phyloP scores from a whole-genome alignment of 2,329 filamentous ascomycete genomes.

The Stemphylium lycopersici region DNA sequence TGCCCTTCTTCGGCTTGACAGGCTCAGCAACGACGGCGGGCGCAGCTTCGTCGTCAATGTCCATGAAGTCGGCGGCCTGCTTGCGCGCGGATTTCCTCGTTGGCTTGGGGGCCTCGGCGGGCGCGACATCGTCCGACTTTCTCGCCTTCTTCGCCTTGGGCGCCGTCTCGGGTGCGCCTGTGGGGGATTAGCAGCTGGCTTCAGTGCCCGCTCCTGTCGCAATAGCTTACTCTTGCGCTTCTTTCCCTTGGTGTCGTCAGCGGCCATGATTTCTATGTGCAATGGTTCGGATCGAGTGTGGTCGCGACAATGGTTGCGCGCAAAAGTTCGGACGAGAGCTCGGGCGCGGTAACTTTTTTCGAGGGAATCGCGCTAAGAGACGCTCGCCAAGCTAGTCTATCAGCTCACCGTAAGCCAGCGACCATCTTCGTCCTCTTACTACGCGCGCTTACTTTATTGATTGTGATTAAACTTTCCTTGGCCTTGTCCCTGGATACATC shows the following conservation, averaged over 20 bases:
- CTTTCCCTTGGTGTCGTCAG: constrained; percentile 58
- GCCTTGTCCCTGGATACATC: not conserved
- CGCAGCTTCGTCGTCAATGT: constrained; percentile 30
- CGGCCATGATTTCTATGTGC: constrained; percentile 54
- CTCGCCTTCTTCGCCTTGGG: constrained; percentile 49
- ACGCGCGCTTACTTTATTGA: not conserved
- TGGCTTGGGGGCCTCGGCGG: constrained; percentile 27
- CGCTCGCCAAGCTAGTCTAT: constrained; percentile 22
- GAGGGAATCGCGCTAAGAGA: constrained; percentile 30
- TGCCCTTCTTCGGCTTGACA: constrained; percentile 45
- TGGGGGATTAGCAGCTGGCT: constrained; percentile 18
- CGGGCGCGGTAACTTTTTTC: constrained; percentile 38
- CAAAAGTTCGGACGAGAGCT: constrained; percentile 43
- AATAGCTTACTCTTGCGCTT: constrained; percentile 60
- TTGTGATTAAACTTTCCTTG: not conserved
- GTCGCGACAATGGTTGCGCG: constrained; percentile 20
- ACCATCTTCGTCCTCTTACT: not conserved
- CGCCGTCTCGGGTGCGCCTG: constrained; percentile 43
- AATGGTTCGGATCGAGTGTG: constrained; percentile 16
- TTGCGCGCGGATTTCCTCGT: constrained; percentile 42
- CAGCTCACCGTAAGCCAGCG: constrained; percentile 1
- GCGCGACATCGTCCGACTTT: constrained; percentile 40
- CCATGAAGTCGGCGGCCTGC: constrained; percentile 45
- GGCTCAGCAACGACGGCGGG: constrained; percentile 20
- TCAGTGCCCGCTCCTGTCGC: not conserved